phyloP scores from a whole-genome alignment of 345 rosid genomes.

The Tarenaya hassleriana region DNA sequence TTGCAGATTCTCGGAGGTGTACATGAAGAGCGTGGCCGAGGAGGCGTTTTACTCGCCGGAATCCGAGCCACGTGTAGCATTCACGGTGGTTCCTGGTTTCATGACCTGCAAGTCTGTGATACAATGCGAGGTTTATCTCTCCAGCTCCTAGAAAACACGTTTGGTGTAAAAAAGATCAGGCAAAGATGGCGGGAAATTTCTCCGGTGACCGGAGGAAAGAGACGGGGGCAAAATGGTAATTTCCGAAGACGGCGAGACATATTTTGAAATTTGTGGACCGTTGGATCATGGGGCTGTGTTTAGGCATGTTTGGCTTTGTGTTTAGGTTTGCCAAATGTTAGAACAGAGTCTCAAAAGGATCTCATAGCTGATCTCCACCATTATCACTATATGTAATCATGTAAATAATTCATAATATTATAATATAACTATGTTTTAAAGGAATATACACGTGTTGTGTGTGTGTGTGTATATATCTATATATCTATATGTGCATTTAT shows the following conservation, averaged over 20 bases:
- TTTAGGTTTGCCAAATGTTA: constrained; percentile 30
- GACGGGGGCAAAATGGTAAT: background rate
- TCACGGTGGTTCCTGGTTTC: constrained; percentile 95
- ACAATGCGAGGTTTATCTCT: constrained; percentile 75
- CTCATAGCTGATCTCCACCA: constrained; percentile 31
- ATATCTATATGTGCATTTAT: too few relatives aligned
- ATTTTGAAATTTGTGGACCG: constrained; percentile 3
- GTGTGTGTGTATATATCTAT: too few relatives aligned
- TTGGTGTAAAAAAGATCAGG: constrained; percentile 1
- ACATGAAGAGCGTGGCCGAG: constrained; percentile 62
- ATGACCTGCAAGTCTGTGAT: constrained; percentile 63
- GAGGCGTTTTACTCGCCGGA: constrained; percentile 39
- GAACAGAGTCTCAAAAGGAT: constrained; percentile 28
- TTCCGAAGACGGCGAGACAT: too few relatives aligned
- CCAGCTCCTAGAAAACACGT: constrained; percentile 24
- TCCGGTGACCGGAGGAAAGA: background rate
- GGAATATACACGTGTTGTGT: too few relatives aligned
- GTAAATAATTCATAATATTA: too few relatives aligned
- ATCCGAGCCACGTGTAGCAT: constrained; percentile 57
- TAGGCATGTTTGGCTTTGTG: constrained; percentile 6
- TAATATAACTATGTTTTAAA: too few relatives aligned
- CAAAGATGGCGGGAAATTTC: background rate
- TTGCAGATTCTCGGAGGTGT: constrained; percentile 76
- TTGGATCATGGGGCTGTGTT: constrained; percentile 16
- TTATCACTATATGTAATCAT: constrained; percentile 1